Conservation (phyloP, 345 rosid species). For the Pugionium dolabratum region DNA sequence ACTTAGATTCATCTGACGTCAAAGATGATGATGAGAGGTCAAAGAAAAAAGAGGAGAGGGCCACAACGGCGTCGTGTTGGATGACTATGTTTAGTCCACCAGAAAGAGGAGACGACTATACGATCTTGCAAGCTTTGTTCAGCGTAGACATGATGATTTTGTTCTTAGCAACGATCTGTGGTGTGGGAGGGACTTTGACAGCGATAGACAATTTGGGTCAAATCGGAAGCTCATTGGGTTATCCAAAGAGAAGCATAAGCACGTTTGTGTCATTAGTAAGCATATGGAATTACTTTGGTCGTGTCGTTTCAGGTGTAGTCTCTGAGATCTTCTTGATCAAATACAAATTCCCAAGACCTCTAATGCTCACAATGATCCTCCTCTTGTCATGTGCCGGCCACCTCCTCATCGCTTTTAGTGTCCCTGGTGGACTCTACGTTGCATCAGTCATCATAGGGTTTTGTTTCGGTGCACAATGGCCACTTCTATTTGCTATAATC, state of each 20-base stretch:
- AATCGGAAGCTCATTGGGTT: constrained; percentile 47
- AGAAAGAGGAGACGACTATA: constrained; percentile 57
- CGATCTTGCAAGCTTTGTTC: constrained; percentile 56
- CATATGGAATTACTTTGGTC: constrained; percentile 61
- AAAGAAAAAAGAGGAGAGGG: constrained; percentile 4
- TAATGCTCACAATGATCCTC: constrained; percentile 45
- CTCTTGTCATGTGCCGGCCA: constrained; percentile 50
- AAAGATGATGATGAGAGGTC: background rate
- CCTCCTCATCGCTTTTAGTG: constrained; percentile 49
- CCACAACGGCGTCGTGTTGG: constrained; percentile 39
- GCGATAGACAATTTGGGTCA: constrained; percentile 55
- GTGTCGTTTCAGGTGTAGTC: constrained; percentile 48
- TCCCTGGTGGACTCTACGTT: constrained; percentile 52
- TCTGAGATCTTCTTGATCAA: constrained; percentile 50
- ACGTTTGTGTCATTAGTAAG: constrained; percentile 58
- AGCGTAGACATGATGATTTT: constrained; percentile 57
- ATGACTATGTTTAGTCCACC: constrained; percentile 51
- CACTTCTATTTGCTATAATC: constrained; percentile 50
- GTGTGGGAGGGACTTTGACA: constrained; percentile 53
- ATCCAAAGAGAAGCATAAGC: constrained; percentile 44
- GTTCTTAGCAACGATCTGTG: constrained; percentile 50
- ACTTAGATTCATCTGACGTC: background rate
- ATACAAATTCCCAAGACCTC: constrained; percentile 51
- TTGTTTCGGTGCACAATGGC: constrained; percentile 56
- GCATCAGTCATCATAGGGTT: constrained; percentile 57